phyloP scores from a whole-genome alignment of 345 rosid genomes.

The Gossypium longicalyx region DNA sequence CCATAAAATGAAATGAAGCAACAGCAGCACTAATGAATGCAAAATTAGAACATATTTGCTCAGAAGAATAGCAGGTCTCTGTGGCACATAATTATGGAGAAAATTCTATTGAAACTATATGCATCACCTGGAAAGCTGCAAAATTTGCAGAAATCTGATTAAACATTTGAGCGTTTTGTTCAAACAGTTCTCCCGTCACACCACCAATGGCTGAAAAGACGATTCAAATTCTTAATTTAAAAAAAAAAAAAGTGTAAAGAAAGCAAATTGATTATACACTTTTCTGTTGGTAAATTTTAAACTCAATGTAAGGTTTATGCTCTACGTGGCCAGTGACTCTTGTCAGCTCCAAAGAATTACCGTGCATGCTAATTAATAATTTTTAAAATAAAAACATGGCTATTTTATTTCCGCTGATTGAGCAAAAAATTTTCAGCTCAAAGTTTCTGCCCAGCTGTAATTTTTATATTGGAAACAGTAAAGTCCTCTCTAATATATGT shows the following conservation, averaged over 20 bases:
- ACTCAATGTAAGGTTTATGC: not conserved
- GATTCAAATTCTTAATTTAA: not conserved
- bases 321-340: not conserved
- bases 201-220: conserved; percentile 68
- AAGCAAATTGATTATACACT: not conserved
- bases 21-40: not conserved
- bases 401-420: not conserved
- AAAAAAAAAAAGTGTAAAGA: not conserved
- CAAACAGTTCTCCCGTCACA: conserved; percentile 66
- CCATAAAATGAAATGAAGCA: not conserved
- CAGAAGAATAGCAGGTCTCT: not conserved
- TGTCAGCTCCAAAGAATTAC: conserved; percentile 1
- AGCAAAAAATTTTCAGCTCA: conserved; percentile 1
- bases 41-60: not conserved
- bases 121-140: conserved; percentile 59
- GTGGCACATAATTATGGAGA: not conserved
- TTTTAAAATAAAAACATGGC: not conserved
- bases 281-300: not conserved
- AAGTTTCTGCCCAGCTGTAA: not conserved
- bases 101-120: conserved; percentile 13
- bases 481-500: not conserved
- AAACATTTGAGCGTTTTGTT: conserved; percentile 70
- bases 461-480: not conserved
- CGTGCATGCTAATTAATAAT: not conserved
- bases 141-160: conserved; percentile 68